Conservation (phyloP, 306 rosid species). For the Leucaena leucocephala region DNA sequence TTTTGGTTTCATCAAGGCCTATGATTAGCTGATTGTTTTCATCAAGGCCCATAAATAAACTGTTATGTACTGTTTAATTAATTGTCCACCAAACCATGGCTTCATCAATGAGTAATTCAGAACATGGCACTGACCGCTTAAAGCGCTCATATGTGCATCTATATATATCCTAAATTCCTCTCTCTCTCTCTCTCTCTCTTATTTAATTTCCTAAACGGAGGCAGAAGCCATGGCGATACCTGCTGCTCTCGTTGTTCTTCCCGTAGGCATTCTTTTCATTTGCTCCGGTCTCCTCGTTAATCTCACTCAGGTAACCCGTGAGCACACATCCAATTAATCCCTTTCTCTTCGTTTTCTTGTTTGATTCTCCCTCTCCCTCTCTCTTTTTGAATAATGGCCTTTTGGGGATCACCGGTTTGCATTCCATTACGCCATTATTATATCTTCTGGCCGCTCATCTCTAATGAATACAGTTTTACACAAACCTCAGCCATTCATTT, state of each 20-base stretch:
- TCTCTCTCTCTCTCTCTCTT: background rate
- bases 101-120: too few relatives aligned
- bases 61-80: too few relatives aligned
- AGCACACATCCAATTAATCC: background rate
- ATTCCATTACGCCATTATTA: constrained; percentile 2
- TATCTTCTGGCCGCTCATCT: background rate
- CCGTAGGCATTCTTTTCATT: constrained; percentile 70
- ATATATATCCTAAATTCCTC: background rate
- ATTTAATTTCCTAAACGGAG: background rate
- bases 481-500: background rate
- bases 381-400: too few relatives aligned
- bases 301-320: constrained; percentile 58
- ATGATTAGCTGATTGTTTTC: too few relatives aligned
- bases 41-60: too few relatives aligned
- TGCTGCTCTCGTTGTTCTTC: constrained; percentile 66
- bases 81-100: too few relatives aligned
- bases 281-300: constrained; percentile 80
- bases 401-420: background rate
- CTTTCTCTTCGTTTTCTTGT: background rate
- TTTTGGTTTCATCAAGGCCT: too few relatives aligned
- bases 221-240: constrained; percentile 67
- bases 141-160: background rate
- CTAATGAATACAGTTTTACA: background rate
- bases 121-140: background rate
- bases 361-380: too few relatives aligned